Conservation (phyloP, 2,329 filamentous ascomycete species). For the Ophiostoma sp. region DNA sequence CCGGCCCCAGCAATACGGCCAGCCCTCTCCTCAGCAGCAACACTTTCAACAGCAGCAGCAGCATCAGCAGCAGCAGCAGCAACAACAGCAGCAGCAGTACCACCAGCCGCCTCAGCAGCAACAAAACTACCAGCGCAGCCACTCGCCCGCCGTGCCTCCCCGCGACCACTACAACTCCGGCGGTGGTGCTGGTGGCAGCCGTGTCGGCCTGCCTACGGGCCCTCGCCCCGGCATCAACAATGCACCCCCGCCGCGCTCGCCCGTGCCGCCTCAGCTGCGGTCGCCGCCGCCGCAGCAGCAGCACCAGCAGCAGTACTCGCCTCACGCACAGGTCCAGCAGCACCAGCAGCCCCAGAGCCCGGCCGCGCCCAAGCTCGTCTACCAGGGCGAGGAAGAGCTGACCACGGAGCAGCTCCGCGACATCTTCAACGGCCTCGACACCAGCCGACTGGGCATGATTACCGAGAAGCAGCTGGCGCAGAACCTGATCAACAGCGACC, state of each 20-base stretch:
- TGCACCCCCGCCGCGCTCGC: conserved; percentile 15
- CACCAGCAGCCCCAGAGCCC: conserved; percentile 14
- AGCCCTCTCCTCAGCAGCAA: conserved; percentile 25
- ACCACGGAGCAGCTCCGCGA: conserved; percentile 58
- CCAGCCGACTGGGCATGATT: conserved; percentile 68
- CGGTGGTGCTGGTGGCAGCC: neutral
- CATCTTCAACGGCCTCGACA: conserved; percentile 87
- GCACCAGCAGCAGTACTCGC: neutral
- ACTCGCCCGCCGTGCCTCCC: conserved; percentile 21
- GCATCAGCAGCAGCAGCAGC: conserved; percentile 21
- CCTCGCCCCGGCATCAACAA: neutral
- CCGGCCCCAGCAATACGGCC: conserved; percentile 20
- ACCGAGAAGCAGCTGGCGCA: conserved; percentile 81
- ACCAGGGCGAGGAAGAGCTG: conserved; percentile 52
- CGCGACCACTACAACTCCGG: conserved; percentile 7
- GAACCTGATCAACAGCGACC: conserved; percentile 94
- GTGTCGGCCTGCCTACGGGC: conserved; percentile 13
- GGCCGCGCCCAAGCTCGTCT: conserved; percentile 18
- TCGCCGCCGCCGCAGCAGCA: conserved; percentile 14
- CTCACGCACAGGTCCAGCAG: neutral
- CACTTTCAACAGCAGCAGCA: conserved; percentile 31
- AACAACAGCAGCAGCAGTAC: conserved; percentile 20
- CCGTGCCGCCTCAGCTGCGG: neutral
- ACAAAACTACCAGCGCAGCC: conserved; percentile 38
- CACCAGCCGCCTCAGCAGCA: conserved; percentile 26